Percentiles rank a stretch among this genome's conserved stretches.
These are phyloP conservation scores for Fusarium incarnatum DNA, from an alignment of 2,329 filamentous ascomycete genomes.

Conservation along the genomic window DNA sequence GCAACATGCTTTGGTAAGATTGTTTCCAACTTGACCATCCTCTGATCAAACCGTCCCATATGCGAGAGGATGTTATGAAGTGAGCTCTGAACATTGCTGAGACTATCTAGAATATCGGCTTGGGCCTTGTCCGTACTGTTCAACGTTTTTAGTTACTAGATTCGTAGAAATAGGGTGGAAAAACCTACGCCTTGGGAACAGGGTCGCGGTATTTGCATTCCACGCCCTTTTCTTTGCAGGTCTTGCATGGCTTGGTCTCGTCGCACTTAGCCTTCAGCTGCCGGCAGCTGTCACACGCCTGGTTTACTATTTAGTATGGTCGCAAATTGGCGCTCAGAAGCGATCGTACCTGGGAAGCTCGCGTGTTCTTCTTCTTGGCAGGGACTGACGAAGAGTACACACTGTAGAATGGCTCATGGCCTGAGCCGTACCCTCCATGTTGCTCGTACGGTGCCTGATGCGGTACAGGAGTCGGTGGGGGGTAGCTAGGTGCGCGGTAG, in stretches of 20 bases:
- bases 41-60: slow-evolving; percentile 54
- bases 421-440: slow-evolving; percentile 47
- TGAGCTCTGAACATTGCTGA: slow-evolving; percentile 56
- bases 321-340: not conserved
- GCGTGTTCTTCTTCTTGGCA: slow-evolving; percentile 71
- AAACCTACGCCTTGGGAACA: slow-evolving; percentile 84
- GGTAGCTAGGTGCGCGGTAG: slow-evolving; percentile 57
- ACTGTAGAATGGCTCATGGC: slow-evolving; percentile 54
- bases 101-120: slow-evolving; percentile 69
- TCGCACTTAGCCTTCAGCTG: slow-evolving; percentile 92
- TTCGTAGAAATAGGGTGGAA: not conserved
- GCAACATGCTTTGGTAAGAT: slow-evolving; percentile 39
- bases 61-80: slow-evolving; percentile 53
- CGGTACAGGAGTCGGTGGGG: slow-evolving; percentile 55
- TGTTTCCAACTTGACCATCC: slow-evolving; percentile 52
- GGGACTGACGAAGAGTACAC: slow-evolving; percentile 58
- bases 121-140: slow-evolving; percentile 69
- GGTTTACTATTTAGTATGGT: slow-evolving; percentile 29
- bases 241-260: slow-evolving; percentile 84
- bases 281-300: slow-evolving; percentile 93
- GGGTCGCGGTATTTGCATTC: slow-evolving; percentile 91
- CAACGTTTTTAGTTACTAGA: slow-evolving; percentile 21
- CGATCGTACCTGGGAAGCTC: slow-evolving; percentile 68
- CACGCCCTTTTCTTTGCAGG: slow-evolving; percentile 87
- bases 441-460: slow-evolving; percentile 56